phyloP scores from a whole-genome alignment of 164 flowering plant species.

The Magnolia sinica region DNA sequence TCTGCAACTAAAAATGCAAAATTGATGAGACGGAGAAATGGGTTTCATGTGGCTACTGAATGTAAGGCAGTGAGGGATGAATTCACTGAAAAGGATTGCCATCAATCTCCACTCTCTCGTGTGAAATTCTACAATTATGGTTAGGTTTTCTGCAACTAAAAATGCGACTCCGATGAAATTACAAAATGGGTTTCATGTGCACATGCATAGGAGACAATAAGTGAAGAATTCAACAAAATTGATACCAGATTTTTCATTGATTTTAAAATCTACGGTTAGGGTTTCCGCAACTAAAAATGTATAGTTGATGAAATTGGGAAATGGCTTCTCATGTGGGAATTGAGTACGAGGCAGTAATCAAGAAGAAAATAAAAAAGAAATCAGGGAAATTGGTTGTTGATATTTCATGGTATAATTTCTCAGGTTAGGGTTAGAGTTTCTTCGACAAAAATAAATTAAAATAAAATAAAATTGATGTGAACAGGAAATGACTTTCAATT shows the following conservation, averaged over 20 bases:
- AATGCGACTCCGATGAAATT: background rate
- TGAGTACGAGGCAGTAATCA: background rate
- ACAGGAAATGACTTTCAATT: no score
- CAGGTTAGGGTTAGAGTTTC: background rate
- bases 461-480: no score
- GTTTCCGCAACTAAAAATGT: background rate
- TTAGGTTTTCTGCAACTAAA: background rate
- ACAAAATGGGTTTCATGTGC: background rate
- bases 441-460: background rate
- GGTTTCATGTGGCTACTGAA: slow-evolving; percentile 23
- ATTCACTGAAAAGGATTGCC: slow-evolving; percentile 28
- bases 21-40: slow-evolving; percentile 23
- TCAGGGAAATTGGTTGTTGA: background rate
- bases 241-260: background rate
- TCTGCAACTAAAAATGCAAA: slow-evolving; percentile 20
- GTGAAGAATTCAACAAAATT: background rate
- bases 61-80: slow-evolving; percentile 27
- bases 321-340: background rate
- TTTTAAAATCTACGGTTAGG: background rate
- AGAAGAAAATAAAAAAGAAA: background rate
- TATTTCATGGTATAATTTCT: background rate
- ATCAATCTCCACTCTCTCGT: slow-evolving; percentile 9
- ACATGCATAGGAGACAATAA: background rate
- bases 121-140: background rate
- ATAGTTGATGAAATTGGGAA: background rate